These are phyloP conservation scores for Pestalotiopsis sp. DNA, from an alignment of 2,329 filamentous ascomycete species.

Conservation along the genomic window DNA sequence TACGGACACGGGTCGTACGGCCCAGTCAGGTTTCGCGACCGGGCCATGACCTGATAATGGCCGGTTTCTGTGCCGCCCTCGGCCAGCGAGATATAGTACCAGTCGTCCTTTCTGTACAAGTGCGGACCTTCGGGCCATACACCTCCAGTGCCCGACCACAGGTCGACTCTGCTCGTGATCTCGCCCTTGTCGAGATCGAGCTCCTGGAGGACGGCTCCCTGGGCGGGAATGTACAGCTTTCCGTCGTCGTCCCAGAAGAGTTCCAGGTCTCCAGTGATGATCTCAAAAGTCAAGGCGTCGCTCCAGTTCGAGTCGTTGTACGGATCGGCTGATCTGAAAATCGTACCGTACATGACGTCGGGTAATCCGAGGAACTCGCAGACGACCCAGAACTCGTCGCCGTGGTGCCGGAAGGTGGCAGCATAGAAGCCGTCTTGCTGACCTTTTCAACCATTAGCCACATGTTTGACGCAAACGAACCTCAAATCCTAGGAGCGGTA, in stretches of 20 bases:
- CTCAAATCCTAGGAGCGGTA: too few species aligned
- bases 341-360: slow-evolving; percentile 8
- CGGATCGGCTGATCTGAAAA: slow-evolving; percentile 43
- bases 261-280: slow-evolving; percentile 37
- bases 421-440: slow-evolving; percentile 37
- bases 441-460: slow-evolving; percentile 21
- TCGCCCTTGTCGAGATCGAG: slow-evolving; percentile 38
- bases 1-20: slow-evolving; percentile 43
- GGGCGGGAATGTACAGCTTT: slow-evolving; percentile 38
- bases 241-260: slow-evolving; percentile 43
- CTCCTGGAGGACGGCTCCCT: not conserved
- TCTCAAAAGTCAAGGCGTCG: slow-evolving; percentile 37
- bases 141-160: slow-evolving; percentile 49
- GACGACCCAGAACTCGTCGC: slow-evolving; percentile 34
- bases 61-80: slow-evolving; percentile 48
- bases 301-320: slow-evolving; percentile 42
- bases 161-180: slow-evolving; percentile 28
- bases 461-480: too few species aligned
- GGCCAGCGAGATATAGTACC: slow-evolving; percentile 52
- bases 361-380: slow-evolving; percentile 29
- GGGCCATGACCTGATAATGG: slow-evolving; percentile 46
- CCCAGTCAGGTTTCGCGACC: slow-evolving; percentile 39
- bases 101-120: slow-evolving; percentile 44
- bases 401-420: slow-evolving; percentile 32
- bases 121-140: slow-evolving; percentile 48